Percentiles rank a stretch among this genome's conserved stretches.
Conservation (phyloP, 495 filamentous ascomycete genomes). For the Cercophora newfieldiana region DNA sequence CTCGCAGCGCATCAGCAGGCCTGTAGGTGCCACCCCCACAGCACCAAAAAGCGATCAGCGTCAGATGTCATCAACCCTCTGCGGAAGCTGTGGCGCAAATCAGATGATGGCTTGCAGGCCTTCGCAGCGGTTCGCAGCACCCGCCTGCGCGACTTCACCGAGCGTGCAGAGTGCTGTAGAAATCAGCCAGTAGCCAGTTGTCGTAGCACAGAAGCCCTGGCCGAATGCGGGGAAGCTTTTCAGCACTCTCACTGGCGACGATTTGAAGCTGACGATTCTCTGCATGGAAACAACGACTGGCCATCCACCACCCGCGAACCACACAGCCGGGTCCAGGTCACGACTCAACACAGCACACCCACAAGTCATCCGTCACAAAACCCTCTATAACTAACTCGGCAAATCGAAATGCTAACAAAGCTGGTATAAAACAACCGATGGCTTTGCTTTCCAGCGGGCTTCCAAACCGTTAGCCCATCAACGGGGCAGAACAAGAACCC, state of each 20-base stretch:
- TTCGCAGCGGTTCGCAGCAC: not conserved
- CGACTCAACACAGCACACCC: not conserved
- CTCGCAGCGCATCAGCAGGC: not conserved
- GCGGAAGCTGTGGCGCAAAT: not conserved
- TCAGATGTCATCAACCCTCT: slow-evolving; percentile 1
- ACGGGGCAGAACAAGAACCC: not conserved
- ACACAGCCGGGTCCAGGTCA: not conserved
- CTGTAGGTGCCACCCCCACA: not conserved
- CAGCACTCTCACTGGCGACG: not conserved
- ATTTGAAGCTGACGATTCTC: not conserved
- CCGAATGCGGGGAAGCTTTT: not conserved
- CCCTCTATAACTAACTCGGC: not conserved
- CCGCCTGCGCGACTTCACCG: not conserved
- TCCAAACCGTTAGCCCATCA: not conserved
- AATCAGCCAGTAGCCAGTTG: not conserved
- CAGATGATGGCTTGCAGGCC: slow-evolving; percentile 7
- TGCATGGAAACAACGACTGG: not conserved
- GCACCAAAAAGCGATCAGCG: not conserved
- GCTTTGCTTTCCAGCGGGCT: not conserved
- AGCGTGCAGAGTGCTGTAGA: too few relatives aligned
- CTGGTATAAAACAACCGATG: not conserved
- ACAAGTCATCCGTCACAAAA: not conserved
- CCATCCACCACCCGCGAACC: too few relatives aligned
- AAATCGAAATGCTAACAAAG: not conserved
- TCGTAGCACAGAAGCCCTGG: not conserved